Evolutionary conservation across 208 protist genomes (phyloP).

Genomic region (Crithidia fasciculata): DNA sequence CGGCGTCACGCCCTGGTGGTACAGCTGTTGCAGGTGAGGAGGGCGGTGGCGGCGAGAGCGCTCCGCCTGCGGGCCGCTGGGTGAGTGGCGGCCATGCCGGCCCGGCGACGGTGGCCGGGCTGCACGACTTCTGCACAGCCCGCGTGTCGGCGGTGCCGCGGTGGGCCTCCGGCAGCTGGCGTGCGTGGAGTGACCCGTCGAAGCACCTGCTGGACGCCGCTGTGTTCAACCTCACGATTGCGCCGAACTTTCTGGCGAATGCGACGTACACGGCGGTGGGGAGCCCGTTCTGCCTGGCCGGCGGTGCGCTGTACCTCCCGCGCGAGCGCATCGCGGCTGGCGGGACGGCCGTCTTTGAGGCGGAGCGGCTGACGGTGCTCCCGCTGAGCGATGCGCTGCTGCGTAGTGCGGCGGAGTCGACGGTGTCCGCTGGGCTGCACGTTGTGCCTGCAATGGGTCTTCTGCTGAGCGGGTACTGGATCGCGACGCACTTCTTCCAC

Average conservation of each 20-base stretch:
- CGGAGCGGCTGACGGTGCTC: slow-evolving; percentile 11
- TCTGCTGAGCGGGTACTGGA: slow-evolving; percentile 24
- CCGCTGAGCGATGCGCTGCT: slow-evolving; percentile 20
- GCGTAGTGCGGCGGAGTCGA: neutral
- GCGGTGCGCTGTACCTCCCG: slow-evolving; percentile 21
- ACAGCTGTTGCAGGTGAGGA: too few relatives aligned
- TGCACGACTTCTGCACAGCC: slow-evolving; percentile 21
- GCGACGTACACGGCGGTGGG: slow-evolving; percentile 31
- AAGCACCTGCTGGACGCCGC: neutral
- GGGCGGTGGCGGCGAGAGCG: too few relatives aligned
- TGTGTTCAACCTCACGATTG: slow-evolving; percentile 10
- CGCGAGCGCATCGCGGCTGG: slow-evolving; percentile 17
- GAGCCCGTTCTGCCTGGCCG: slow-evolving; percentile 20
- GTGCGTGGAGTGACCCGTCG: neutral
- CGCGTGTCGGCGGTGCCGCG: slow-evolving; percentile 20
- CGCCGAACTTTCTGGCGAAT: slow-evolving; percentile 1
- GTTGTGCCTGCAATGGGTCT: slow-evolving; percentile 37
- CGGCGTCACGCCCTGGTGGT: neutral
- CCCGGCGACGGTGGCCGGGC: slow-evolving; percentile 12
- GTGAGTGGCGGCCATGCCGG: neutral
- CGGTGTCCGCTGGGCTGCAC: neutral
- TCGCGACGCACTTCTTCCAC: slow-evolving; percentile 37
- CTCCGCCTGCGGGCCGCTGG: too few relatives aligned
- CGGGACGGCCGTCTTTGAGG: slow-evolving; percentile 14
- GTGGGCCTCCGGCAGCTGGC: slow-evolving; percentile 19